Base-by-base conservation (phyloP, 768 basidiomycete genomes). In the Amanita inopinata region DNA sequence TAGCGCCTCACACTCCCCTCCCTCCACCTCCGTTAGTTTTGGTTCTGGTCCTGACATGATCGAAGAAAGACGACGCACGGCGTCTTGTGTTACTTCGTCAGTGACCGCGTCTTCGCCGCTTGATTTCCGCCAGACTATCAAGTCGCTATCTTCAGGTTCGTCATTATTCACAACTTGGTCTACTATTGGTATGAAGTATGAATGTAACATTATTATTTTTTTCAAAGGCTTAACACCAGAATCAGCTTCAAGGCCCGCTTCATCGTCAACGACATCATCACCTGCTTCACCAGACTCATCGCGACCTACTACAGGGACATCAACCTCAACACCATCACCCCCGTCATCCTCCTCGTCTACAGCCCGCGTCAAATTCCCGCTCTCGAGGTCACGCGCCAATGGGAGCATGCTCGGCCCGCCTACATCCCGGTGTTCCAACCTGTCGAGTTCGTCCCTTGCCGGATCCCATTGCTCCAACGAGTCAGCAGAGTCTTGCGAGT, bases 1-100 rank as follows among this genome's bases (percentile, higher is more conserved):
- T n/a, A n/a, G n/a, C n/a, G 34, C 43, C 15, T 44, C 43, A 10
- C 35, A 37, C 15, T 44, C 43, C 8, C 34, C 43, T 10, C n/a
- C 38, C 10, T 7, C 15, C 22, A 42, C 33, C 14, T 20, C 20
- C 18, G 5, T 8, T 15, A 14, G 3, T n/a, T n/a, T n/a, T n/a
- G n/a, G n/a, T n/a, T n/a, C n/a, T n/a, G n/a, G n/a, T n/a, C n/a
- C n/a, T n/a, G 36, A 37, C 8, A 12, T 23, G 9, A 22, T 7
- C 3, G 33, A 33, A 3, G 23, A 34, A 33, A 25, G 43, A 19
- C 33, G 35, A 44, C 25, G 43, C 18, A 33, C 43, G 10, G 15
- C 5, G 8, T 44, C 43, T 9, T 44, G 34, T 28, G 7, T 7
- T 28, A 6, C 27, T 28, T 28, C n/a, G 7, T 28, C 27, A 7